Base-by-base conservation (phyloP, 371 early-diverging fungal species). In the Syncephalastrum racemosum region DNA sequence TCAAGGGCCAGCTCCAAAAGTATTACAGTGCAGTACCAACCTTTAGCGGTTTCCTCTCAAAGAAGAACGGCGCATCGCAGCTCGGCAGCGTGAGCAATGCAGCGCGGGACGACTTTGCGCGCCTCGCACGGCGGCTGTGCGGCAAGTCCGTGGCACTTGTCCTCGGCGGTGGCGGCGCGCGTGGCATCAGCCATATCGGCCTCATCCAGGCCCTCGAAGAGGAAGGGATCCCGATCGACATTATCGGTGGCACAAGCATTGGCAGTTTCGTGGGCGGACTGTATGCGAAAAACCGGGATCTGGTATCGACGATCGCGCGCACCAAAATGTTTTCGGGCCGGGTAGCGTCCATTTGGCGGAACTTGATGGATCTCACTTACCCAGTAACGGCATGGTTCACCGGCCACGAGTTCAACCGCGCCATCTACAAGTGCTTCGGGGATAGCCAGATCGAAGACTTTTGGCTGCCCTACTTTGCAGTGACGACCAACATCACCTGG, bases 141-240 rank as follows among this genome's bases (percentile, higher is more conserved):
- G 96, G 94, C 20, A 90, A 89, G 62, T 94, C 97, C 0, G 93
- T 99, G 15, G 99, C 99, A 2, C 71, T 99, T 2, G 99, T 98
- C n/a, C 80, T 99, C 31, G 98, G 99, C 31, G 99, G 99, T 18
- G 99, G 99, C 25, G 99, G 99, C 2, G 99, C 99, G 1, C 86
- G 99, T 43, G 99, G 99, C 14, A 86, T 98, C 45, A 88, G 95
- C 0, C 99, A 99, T 60, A 84, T 99, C 45, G 99, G 99, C 42
- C 86, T 99, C 18, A 92, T 99, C 59, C 87, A 90, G 50, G 98
- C 99, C 0, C 79, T 99, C 45, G 99, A 99, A 75, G 99, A 99
- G 69, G 97, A 96, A 0, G 96, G 97, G 0, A 94, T 99, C 18
- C 99, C 99, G 1, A 91, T 99, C 49, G 99, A 99, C 76, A 93